Percentiles rank a stretch among this genome's conserved stretches.
Conservation (phyloP, 1,284 basidiomycete genomes). For the Cutaneotrichosporon sp. region DNA sequence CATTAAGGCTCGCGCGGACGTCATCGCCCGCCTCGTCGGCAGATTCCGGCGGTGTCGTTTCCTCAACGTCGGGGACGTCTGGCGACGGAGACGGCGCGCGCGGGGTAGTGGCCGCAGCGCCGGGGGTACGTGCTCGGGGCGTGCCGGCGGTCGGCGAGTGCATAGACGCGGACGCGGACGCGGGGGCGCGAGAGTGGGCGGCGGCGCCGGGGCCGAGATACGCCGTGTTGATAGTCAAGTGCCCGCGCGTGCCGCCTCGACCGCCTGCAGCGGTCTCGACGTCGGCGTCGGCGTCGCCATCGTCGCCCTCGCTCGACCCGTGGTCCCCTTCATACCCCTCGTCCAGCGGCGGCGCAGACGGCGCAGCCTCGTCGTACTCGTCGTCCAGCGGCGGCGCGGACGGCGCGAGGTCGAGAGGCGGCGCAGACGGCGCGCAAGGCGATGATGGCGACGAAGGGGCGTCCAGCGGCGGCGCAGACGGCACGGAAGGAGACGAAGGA, state of each 20-base stretch:
- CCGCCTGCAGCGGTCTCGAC: too few relatives aligned
- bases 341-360: constrained; percentile 20
- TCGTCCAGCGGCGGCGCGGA: constrained; percentile 23
- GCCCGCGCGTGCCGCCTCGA: too few relatives aligned
- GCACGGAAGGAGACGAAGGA: constrained; percentile 3
- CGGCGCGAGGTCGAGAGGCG: constrained; percentile 4
- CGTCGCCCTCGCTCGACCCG: neutral
- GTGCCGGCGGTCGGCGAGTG: too few relatives aligned
- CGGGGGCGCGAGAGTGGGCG: too few relatives aligned
- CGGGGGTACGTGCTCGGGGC: too few relatives aligned
- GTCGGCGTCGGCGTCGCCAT: too few relatives aligned
- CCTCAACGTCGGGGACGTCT: neutral
- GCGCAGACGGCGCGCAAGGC: constrained; percentile 5
- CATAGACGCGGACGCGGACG: too few relatives aligned
- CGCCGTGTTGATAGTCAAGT: too few relatives aligned
- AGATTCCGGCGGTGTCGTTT: neutral
- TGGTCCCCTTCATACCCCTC: neutral
- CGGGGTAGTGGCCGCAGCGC: too few relatives aligned
- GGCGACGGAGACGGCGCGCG: neutral
- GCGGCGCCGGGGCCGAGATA: too few relatives aligned
- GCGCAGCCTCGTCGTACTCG: constrained; percentile 15
- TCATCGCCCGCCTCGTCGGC: neutral
- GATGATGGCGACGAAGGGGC: neutral
- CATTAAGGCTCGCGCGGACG: constrained; percentile 9
- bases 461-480: constrained; percentile 1